These are phyloP conservation scores for Plantago coronopus DNA, from an alignment of 305 asterid species.

Conservation along the genomic window DNA sequence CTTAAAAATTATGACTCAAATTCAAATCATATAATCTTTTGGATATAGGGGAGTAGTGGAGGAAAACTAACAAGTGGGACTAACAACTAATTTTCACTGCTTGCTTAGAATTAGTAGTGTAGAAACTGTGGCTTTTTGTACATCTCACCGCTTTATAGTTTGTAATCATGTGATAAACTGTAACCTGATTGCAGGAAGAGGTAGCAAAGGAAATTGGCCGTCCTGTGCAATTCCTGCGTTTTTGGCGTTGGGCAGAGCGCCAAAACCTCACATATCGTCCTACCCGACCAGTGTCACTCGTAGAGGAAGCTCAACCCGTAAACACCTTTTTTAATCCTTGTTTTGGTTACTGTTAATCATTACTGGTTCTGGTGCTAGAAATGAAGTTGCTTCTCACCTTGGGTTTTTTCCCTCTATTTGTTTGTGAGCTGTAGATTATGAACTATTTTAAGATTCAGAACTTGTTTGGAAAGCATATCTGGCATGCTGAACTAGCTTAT, in stretches of 20 bases:
- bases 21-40: too few species aligned
- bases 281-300: conserved; percentile 47
- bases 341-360: conserved; percentile 16
- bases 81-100: too few species aligned
- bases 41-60: too few species aligned
- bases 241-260: conserved; percentile 60
- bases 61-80: too few species aligned
- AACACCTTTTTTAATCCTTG: conserved; percentile 20
- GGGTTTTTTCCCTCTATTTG: conserved; percentile 1
- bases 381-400: conserved; percentile 10
- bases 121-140: too few species aligned
- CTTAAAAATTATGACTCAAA: too few species aligned
- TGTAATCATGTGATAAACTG: conserved; percentile 26
- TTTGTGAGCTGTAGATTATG: conserved; percentile 11
- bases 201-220: conserved; percentile 49
- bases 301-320: conserved; percentile 52
- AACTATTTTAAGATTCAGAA: background rate
- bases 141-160: background rate
- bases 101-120: too few species aligned
- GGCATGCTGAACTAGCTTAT: conserved; percentile 9
- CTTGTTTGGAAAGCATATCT: conserved; percentile 8
- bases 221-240: conserved; percentile 49
- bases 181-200: conserved; percentile 46
- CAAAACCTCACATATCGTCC: conserved; percentile 52
- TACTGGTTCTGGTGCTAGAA: conserved; percentile 10